Evolutionary conservation across 441 rosid species (phyloP).

Genomic region (Pelargonium hybrid): DNA sequence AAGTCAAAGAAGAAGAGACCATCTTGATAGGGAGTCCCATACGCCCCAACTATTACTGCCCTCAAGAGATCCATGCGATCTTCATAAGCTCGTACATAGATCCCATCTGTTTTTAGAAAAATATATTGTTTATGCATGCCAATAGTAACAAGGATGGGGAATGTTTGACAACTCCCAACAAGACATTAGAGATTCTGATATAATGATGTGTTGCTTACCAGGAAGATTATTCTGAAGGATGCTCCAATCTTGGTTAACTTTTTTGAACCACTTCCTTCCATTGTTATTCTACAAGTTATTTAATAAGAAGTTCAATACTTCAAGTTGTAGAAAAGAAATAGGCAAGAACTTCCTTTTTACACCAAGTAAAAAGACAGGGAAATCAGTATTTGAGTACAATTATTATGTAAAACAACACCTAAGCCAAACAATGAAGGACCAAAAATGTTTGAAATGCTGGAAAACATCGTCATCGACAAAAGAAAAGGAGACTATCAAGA

Average conservation of each 20-base stretch:
- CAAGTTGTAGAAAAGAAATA: background rate
- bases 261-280: conserved; percentile 83
- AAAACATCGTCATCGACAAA: too few relatives aligned
- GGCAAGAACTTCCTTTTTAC: background rate
- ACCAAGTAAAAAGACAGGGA: background rate
- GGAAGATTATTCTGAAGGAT: conserved; percentile 96
- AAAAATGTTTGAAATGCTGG: too few relatives aligned
- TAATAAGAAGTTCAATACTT: conserved; percentile 4
- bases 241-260: conserved; percentile 96
- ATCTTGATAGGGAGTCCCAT: conserved; percentile 97
- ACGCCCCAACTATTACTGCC: conserved; percentile 87
- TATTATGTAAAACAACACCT: too few relatives aligned
- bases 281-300: conserved; percentile 45
- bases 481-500: too few relatives aligned
- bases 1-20: conserved; percentile 97
- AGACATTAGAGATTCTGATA: background rate
- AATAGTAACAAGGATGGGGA: background rate
- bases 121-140: conserved; percentile 8
- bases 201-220: conserved; percentile 37
- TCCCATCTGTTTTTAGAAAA: conserved; percentile 50
- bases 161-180: background rate
- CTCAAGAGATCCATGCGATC: conserved; percentile 95
- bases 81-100: conserved; percentile 82
- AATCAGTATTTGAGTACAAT: too few relatives aligned
- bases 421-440: too few relatives aligned